These are phyloP conservation scores for Albatrellus ellisii DNA, from an alignment of 768 basidiomycete species.

Conservation along the genomic window DNA sequence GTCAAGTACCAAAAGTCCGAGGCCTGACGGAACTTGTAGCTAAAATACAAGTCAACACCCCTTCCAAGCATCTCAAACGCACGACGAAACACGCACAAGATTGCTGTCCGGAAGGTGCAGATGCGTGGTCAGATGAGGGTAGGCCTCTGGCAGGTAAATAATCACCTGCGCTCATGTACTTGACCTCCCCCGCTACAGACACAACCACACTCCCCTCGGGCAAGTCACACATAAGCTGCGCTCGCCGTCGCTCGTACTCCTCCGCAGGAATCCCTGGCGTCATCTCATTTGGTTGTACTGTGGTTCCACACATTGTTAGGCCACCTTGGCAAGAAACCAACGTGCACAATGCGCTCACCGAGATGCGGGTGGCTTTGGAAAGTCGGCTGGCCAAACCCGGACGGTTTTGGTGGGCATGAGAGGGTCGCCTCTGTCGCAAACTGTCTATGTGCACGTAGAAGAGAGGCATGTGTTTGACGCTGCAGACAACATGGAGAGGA, in stretches of 20 bases:
- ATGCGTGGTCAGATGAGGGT: no score
- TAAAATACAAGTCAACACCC: no score
- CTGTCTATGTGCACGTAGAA: background rate
- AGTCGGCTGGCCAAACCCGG: constrained; percentile 30
- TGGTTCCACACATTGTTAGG: background rate
- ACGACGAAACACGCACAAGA: constrained; percentile 7
- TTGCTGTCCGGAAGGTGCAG: constrained; percentile 2
- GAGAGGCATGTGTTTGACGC: no score
- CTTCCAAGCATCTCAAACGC: no score
- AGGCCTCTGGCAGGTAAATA: background rate
- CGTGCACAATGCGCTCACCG: constrained; percentile 5
- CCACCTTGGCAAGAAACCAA: background rate
- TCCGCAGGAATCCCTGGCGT: constrained; percentile 28
- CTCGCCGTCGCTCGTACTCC: constrained; percentile 31
- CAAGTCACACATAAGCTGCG: constrained; percentile 26
- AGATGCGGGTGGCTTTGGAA: constrained; percentile 32
- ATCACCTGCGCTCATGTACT: constrained; percentile 25
- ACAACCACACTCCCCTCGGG: constrained; percentile 31
- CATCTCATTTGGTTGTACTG: constrained; percentile 23
- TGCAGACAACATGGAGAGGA: no score
- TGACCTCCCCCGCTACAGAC: constrained; percentile 29
- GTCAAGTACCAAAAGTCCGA: constrained; percentile 95
- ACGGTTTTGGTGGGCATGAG: constrained; percentile 21
- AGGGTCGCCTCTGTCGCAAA: constrained; percentile 9
- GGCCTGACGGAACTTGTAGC: constrained; percentile 90